Evolutionary conservation across 73 alveolate species (phyloP).

Genomic region (Tetrahymena borealis): DNA sequence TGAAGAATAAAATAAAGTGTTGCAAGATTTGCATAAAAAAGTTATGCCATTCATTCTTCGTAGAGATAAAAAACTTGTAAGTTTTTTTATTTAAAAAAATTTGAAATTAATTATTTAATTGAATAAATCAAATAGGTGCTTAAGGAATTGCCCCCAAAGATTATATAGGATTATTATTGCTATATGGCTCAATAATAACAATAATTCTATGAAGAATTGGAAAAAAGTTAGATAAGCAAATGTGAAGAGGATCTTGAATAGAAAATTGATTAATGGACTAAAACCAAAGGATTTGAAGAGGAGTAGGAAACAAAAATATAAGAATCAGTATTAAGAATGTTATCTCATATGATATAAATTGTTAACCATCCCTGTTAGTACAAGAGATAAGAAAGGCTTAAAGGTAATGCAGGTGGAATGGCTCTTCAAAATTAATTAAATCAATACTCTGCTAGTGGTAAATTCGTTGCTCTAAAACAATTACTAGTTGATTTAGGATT

Average conservation of each 20-base stretch:
- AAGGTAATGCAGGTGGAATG: constrained; percentile 47
- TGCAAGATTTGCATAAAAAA: constrained; percentile 75
- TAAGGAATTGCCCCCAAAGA: constrained; percentile 92
- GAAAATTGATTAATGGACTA: background rate
- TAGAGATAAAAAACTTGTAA: constrained; percentile 82
- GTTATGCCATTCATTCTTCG: constrained; percentile 93
- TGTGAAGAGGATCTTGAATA: constrained; percentile 11
- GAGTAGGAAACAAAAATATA: constrained; percentile 23
- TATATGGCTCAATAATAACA: constrained; percentile 70
- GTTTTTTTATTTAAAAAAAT: background rate
- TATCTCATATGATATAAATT: constrained; percentile 19
- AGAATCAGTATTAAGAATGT: constrained; percentile 39
- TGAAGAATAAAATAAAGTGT: constrained; percentile 67
- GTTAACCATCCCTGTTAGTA: constrained; percentile 36
- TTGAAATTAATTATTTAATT: background rate
- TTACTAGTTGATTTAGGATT: constrained; percentile 33
- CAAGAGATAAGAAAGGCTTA: background rate
- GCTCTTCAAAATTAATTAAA: constrained; percentile 6
- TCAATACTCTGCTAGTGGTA: constrained; percentile 8
- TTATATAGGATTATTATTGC: constrained; percentile 88
- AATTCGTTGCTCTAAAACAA: constrained; percentile 25
- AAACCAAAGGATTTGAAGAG: constrained; percentile 12
- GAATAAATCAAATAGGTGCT: constrained; percentile 47
- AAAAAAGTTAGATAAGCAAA: constrained; percentile 10
- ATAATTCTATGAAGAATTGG: constrained; percentile 50